These are phyloP conservation scores for Parafenestella ontariensis DNA, from an alignment of 2,329 filamentous ascomycete species.

Conservation along the genomic window DNA sequence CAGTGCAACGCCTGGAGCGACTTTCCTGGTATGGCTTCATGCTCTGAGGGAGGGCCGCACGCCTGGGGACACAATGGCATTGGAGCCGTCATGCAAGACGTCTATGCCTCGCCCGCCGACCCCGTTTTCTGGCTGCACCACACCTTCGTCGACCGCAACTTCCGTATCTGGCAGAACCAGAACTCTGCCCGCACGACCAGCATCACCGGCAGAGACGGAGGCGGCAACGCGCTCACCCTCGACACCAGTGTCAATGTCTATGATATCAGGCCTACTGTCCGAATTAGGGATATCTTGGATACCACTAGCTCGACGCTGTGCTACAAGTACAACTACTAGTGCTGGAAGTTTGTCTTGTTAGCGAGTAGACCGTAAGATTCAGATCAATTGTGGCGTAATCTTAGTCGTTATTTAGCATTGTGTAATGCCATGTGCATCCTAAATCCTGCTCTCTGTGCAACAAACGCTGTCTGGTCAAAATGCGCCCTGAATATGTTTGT, in stretches of 20 bases:
- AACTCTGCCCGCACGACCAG: slow-evolving; percentile 28
- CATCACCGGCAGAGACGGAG: slow-evolving; percentile 51
- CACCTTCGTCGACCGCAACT: slow-evolving; percentile 58
- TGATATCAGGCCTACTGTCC: slow-evolving; percentile 34
- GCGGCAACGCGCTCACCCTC: slow-evolving; percentile 31
- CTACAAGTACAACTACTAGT: slow-evolving; percentile 48
- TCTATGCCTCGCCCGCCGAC: slow-evolving; percentile 43
- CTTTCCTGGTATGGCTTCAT: slow-evolving; percentile 40
- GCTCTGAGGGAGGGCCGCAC: slow-evolving; percentile 40
- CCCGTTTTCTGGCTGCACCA: slow-evolving; percentile 60
- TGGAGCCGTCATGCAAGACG: slow-evolving; percentile 44
- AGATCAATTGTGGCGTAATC: not conserved
- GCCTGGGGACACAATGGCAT: slow-evolving; percentile 48
- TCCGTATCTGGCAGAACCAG: slow-evolving; percentile 58
- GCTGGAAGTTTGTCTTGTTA: not conserved
- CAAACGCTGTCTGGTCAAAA: not conserved
- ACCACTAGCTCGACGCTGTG: slow-evolving; percentile 34
- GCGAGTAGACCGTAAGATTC: not conserved
- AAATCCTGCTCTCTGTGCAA: not conserved
- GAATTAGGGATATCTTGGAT: slow-evolving; percentile 41
- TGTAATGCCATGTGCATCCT: slow-evolving; percentile 7
- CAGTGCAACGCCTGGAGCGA: slow-evolving; percentile 32
- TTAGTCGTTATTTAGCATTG: slow-evolving; percentile 6
- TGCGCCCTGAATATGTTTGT: no score
- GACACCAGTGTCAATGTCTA: slow-evolving; percentile 38